A percentile compares a stretch with the other conserved stretches of the same genome.
These are phyloP conservation scores for Macrotyloma uniflorum DNA, from an alignment of 306 rosid species.

Conservation along the genomic window DNA sequence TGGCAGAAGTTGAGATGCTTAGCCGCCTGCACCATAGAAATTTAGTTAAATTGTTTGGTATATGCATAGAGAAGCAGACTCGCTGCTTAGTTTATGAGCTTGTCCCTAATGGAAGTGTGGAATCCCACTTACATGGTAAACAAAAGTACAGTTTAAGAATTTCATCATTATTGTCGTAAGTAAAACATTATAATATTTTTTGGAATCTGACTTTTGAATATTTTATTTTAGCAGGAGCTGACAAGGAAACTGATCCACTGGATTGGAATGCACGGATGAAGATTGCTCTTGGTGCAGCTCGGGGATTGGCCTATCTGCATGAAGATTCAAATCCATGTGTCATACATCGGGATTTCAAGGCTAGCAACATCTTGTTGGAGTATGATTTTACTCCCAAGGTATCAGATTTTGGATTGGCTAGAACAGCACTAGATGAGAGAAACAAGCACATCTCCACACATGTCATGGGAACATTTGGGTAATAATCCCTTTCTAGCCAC, in stretches of 20 bases:
- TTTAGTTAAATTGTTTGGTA: slow-evolving; percentile 85
- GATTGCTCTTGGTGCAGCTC: slow-evolving; percentile 96
- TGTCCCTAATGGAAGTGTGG: slow-evolving; percentile 96
- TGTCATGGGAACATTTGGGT: slow-evolving; percentile 99
- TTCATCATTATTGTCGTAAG: slow-evolving; percentile 12
- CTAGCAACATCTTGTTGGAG: slow-evolving; percentile 95
- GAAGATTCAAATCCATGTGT: slow-evolving; percentile 98
- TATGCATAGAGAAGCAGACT: slow-evolving; percentile 75
- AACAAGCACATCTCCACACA: slow-evolving; percentile 94
- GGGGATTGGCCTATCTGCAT: slow-evolving; percentile 90
- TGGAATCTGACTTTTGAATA: slow-evolving; percentile 15
- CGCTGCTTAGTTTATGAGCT: slow-evolving; percentile 96
- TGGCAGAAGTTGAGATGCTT: slow-evolving; percentile 99
- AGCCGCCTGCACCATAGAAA: slow-evolving; percentile 95
- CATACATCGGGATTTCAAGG: slow-evolving; percentile 92
- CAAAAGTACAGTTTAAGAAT: slow-evolving; percentile 32
- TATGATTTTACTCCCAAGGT: slow-evolving; percentile 87
- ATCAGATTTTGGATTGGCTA: slow-evolving; percentile 97
- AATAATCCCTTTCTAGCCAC: slow-evolving; percentile 24
- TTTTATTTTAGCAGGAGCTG: slow-evolving; percentile 61
- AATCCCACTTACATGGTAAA: slow-evolving; percentile 93
- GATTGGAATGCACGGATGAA: slow-evolving; percentile 90
- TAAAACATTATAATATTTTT: slow-evolving; percentile 5
- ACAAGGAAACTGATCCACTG: slow-evolving; percentile 80
- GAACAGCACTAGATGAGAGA: slow-evolving; percentile 87